Percentiles rank a stretch among this genome's conserved stretches.
Conservation (phyloP, 306 rosid species). For the Citrullus mucosospermus region DNA sequence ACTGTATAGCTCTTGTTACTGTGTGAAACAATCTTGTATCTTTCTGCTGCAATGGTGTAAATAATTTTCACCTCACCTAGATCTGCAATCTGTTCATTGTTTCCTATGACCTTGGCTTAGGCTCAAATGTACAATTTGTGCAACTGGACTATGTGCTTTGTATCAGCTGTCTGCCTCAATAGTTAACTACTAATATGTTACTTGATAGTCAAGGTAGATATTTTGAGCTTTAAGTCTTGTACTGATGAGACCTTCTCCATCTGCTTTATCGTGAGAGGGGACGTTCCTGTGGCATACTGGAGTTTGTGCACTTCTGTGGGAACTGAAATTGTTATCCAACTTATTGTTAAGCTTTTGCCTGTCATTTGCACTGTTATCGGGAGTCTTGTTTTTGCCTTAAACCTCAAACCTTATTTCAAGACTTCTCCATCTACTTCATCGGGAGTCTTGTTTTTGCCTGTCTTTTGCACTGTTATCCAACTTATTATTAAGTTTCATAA, state of each 20-base stretch:
- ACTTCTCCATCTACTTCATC: no score
- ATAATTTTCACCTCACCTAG: neutral
- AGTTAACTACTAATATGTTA: neutral
- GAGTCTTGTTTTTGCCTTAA: no score
- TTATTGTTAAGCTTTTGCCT: neutral
- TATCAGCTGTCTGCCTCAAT: neutral
- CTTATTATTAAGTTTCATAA: neutral
- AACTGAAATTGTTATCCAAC: no score
- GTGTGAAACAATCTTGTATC: neutral
- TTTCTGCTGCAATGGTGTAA: neutral
- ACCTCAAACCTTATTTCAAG: no score
- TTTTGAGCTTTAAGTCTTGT: neutral
- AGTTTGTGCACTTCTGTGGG: no score
- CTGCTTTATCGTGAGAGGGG: no score
- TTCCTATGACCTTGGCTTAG: neutral
- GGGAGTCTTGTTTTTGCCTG: no score
- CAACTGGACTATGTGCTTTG: neutral
- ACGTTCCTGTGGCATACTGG: no score
- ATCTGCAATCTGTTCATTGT: neutral
- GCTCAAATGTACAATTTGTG: neutral
- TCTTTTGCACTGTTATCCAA: neutral
- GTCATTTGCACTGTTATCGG: neutral
- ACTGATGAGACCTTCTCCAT: neutral
- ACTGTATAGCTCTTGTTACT: neutral
- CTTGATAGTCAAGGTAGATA: neutral